phyloP scores from a whole-genome alignment of 495 filamentous ascomycete genomes.

The Tuber umbilicatum region DNA sequence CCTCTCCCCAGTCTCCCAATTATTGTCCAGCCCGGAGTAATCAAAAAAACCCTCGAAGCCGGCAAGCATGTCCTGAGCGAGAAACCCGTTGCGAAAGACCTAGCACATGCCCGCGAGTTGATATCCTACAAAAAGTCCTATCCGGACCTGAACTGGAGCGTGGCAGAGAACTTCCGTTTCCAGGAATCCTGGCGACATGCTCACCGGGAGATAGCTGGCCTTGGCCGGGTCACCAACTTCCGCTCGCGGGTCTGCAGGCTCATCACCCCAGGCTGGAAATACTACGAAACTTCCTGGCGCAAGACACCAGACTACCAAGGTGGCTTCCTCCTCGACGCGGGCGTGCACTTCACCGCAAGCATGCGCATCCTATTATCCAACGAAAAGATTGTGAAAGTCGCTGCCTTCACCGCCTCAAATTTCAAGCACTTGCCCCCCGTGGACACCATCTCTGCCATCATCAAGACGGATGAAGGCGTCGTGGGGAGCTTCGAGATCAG shows the following conservation, averaged over 20 bases:
- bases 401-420: constrained; percentile 55
- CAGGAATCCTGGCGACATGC: constrained; percentile 53
- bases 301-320: constrained; percentile 66
- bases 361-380: constrained; percentile 55
- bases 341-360: constrained; percentile 65
- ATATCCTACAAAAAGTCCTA: constrained; percentile 55
- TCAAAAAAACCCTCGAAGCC: constrained; percentile 56
- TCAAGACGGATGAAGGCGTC: constrained; percentile 56
- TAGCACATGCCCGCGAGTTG: constrained; percentile 56
- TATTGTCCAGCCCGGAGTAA: constrained; percentile 51
- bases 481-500: constrained; percentile 56
- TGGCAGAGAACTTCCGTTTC: constrained; percentile 75
- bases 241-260: constrained; percentile 51
- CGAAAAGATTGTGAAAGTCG: constrained; percentile 47
- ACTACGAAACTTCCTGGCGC: constrained; percentile 67
- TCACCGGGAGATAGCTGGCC: constrained; percentile 51
- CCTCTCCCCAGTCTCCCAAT: constrained; percentile 51
- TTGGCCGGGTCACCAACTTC: constrained; percentile 63
- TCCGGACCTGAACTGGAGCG: constrained; percentile 50
- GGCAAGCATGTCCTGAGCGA: constrained; percentile 78
- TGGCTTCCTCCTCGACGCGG: constrained; percentile 71
- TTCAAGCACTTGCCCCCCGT: constrained; percentile 61
- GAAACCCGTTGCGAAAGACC: constrained; percentile 69
- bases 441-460: constrained; percentile 64
- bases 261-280: constrained; percentile 54